phyloP scores from a whole-genome alignment of 2,329 filamentous ascomycete genomes.

The Lecanicillium sp. region DNA sequence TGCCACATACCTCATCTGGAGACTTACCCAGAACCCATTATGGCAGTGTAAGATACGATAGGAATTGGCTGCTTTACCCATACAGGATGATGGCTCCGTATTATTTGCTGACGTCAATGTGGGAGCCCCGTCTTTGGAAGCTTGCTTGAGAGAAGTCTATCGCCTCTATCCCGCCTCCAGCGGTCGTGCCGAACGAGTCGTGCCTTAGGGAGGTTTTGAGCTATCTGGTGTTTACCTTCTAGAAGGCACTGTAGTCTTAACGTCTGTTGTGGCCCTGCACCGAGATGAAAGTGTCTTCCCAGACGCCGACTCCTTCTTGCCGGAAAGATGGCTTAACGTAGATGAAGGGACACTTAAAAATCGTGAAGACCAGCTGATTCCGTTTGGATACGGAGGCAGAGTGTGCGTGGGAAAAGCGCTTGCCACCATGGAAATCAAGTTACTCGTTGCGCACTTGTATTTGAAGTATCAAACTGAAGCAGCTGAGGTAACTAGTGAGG shows the following conservation, averaged over 20 bases:
- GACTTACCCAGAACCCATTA: conserved; percentile 5
- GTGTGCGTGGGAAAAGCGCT: conserved; percentile 13
- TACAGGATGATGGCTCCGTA: conserved; percentile 2
- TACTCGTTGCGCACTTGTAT: conserved; percentile 7
- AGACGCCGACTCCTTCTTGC: conserved; percentile 5
- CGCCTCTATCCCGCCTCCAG: conserved; percentile 14
- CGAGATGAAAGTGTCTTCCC: conserved; percentile 10
- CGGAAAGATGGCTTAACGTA: conserved; percentile 12
- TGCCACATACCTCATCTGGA: conserved; percentile 13
- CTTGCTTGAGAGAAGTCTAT: conserved; percentile 13
- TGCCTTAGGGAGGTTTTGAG: conserved; percentile 7
- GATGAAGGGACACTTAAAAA: neutral
- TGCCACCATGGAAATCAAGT: conserved; percentile 13
- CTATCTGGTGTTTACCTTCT: conserved; percentile 8
- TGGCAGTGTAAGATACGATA: conserved; percentile 13
- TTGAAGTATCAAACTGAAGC: neutral
- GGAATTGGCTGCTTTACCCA: conserved; percentile 8
- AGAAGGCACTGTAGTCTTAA: conserved; percentile 5
- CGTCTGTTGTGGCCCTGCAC: conserved; percentile 8
- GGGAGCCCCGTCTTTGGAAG: conserved; percentile 7
- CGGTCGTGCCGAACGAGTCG: conserved; percentile 13
- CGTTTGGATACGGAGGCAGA: conserved; percentile 13
- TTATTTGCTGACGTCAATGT: conserved; percentile 9
- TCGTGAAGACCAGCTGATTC: conserved; percentile 11
- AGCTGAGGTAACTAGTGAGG: neutral